Evolutionary conservation across 495 filamentous ascomycete genomes (phyloP).

Genomic region (Oleoguttula mirabilis): DNA sequence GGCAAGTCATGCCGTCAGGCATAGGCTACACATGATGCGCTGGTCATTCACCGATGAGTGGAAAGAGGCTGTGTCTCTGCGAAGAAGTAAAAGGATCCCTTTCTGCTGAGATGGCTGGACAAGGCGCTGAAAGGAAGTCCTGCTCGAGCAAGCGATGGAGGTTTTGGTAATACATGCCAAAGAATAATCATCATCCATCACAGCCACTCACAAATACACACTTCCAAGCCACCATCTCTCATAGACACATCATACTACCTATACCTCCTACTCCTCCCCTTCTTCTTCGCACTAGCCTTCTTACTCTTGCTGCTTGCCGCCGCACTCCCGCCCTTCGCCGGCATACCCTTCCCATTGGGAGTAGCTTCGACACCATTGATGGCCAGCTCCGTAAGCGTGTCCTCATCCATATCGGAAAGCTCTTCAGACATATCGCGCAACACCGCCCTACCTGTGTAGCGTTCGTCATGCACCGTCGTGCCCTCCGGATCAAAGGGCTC

Average conservation of each 20-base stretch:
- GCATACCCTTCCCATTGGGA: background rate
- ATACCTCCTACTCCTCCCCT: background rate
- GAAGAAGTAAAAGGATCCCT: too few species aligned
- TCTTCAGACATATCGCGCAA: conserved; percentile 73
- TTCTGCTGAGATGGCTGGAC: too few species aligned
- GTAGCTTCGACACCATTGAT: conserved; percentile 19
- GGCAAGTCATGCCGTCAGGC: too few species aligned
- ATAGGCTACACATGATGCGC: too few species aligned
- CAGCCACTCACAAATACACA: background rate
- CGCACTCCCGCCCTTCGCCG: conserved; percentile 1
- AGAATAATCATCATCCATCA: background rate
- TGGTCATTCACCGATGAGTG: too few species aligned
- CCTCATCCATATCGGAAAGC: conserved; percentile 78
- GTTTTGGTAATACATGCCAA: background rate
- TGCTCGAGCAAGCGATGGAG: background rate
- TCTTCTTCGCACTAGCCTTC: conserved; percentile 3
- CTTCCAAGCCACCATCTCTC: background rate
- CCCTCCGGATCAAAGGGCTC: conserved; percentile 67
- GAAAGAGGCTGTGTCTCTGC: too few species aligned
- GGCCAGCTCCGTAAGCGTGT: conserved; percentile 58
- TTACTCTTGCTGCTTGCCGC: background rate
- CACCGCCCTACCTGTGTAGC: conserved; percentile 64
- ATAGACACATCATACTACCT: background rate
- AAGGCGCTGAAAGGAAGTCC: background rate
- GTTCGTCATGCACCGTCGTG: conserved; percentile 62